Percentiles rank a stretch among this genome's conserved stretches.
Evolutionary conservation across 768 basidiomycete genomes (phyloP).

Genomic region (Hericium erinaceus): DNA sequence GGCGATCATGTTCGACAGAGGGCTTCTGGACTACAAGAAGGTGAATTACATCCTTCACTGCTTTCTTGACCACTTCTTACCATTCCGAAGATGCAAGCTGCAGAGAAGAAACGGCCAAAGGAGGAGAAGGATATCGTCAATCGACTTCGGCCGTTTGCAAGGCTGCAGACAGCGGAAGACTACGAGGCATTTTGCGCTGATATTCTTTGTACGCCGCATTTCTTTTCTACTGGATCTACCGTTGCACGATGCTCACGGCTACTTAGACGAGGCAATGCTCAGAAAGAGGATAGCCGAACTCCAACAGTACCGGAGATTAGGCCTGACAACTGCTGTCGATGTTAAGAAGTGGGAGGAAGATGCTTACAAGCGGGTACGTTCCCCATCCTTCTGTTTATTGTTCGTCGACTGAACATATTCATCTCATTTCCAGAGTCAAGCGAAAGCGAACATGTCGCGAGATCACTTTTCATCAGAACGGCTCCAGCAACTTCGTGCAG

Average conservation of each 20-base stretch:
- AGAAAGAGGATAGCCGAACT: slow-evolving; percentile 86
- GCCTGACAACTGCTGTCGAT: slow-evolving; percentile 76
- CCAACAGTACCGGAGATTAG: slow-evolving; percentile 83
- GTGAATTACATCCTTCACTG: slow-evolving; percentile 30
- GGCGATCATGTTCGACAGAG: slow-evolving; percentile 84
- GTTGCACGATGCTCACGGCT: background rate
- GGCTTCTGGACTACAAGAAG: slow-evolving; percentile 90
- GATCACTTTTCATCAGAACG: slow-evolving; percentile 51
- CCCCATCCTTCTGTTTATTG: background rate
- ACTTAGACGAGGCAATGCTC: slow-evolving; percentile 74
- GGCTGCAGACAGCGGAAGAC: slow-evolving; percentile 84
- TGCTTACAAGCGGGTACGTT: slow-evolving; percentile 59
- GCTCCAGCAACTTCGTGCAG: slow-evolving; percentile 35
- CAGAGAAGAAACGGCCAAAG: slow-evolving; percentile 82
- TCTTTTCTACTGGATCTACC: background rate
- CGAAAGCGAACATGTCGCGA: slow-evolving; percentile 47
- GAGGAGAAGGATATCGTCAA: slow-evolving; percentile 90
- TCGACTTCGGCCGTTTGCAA: slow-evolving; percentile 83
- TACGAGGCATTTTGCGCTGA: slow-evolving; percentile 85
- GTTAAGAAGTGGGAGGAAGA: slow-evolving; percentile 85
- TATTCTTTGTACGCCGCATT: slow-evolving; percentile 63
- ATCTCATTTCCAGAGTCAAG: slow-evolving; percentile 39
- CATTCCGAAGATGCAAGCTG: slow-evolving; percentile 65
- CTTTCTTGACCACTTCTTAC: slow-evolving; percentile 3
- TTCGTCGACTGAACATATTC: slow-evolving; percentile 3